Evolutionary conservation across 345 rosid species (phyloP).

Genomic region (Theobroma cacao): DNA sequence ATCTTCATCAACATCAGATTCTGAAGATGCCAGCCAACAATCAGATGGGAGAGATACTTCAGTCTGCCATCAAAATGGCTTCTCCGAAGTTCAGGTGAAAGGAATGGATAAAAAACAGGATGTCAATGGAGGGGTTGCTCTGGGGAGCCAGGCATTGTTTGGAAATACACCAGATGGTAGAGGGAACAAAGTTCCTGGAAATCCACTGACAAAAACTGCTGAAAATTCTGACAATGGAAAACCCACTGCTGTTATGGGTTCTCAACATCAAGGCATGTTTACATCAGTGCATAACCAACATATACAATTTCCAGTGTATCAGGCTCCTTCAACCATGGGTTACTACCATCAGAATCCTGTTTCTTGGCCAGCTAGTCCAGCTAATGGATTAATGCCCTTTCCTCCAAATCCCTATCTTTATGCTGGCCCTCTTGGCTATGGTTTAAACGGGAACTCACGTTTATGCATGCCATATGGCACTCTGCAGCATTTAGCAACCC

Average conservation of each 20-base stretch:
- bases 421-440: constrained; percentile 55
- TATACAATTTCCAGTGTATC: constrained; percentile 54
- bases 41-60: constrained; percentile 56
- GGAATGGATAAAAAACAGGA: constrained; percentile 30
- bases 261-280: constrained; percentile 47
- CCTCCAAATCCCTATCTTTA: constrained; percentile 57
- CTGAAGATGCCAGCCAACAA: constrained; percentile 70
- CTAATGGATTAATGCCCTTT: constrained; percentile 56
- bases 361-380: constrained; percentile 60
- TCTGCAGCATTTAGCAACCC: constrained; percentile 46
- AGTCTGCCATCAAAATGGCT: constrained; percentile 33
- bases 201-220: constrained; percentile 28
- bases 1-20: constrained; percentile 82
- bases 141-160: constrained; percentile 27
- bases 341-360: constrained; percentile 81
- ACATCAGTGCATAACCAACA: constrained; percentile 56
- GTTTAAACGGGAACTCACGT: constrained; percentile 57
- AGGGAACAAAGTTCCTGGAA: constrained; percentile 27
- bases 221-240: constrained; percentile 40
- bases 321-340: constrained; percentile 64
- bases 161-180: constrained; percentile 31
- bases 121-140: constrained; percentile 30
- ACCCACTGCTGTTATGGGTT: constrained; percentile 30
- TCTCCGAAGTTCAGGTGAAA: constrained; percentile 38
- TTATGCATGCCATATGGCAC: constrained; percentile 67